These are phyloP conservation scores for Jimgerdemannia flammicorona DNA, from an alignment of 192 early-diverging fungal genomes.

Conservation along the genomic window DNA sequence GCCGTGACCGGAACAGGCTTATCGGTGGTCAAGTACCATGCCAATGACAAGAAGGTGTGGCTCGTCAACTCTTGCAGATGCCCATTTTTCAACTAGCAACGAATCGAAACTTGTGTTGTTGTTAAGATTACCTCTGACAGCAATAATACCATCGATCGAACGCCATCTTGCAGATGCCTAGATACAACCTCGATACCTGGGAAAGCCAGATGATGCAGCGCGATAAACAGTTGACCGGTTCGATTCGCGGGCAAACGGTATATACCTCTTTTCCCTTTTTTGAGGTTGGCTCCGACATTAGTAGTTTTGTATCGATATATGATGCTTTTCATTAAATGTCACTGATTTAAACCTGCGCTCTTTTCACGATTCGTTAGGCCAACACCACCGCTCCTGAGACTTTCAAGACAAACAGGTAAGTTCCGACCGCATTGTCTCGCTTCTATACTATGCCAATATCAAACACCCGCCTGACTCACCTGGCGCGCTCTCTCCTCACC, in stretches of 20 bases:
- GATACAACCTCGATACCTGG: conserved; percentile 70
- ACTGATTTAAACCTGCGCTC: no score
- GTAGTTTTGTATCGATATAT: no score
- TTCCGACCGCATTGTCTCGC: no score
- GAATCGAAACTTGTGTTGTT: neutral
- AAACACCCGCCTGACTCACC: no score
- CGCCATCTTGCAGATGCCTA: conserved; percentile 39
- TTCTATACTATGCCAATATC: no score
- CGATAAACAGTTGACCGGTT: conserved; percentile 71
- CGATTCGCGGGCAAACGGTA: conserved; percentile 60
- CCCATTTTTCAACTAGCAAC: neutral
- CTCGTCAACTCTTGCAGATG: neutral
- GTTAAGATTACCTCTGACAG: neutral
- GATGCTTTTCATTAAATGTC: no score
- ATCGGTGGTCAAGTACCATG: conserved; percentile 48
- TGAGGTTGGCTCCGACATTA: no score
- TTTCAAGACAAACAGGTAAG: no score
- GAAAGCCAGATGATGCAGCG: conserved; percentile 78
- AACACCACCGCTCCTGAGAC: no score
- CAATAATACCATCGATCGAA: neutral
- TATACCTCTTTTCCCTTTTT: no score
- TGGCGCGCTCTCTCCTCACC: no score
- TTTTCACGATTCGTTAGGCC: no score
- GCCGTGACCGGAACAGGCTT: conserved; percentile 57
- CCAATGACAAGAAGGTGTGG: conserved; percentile 63